phyloP scores from a whole-genome alignment of 768 basidiomycete genomes.

The Amanita pseudoporphyria region DNA sequence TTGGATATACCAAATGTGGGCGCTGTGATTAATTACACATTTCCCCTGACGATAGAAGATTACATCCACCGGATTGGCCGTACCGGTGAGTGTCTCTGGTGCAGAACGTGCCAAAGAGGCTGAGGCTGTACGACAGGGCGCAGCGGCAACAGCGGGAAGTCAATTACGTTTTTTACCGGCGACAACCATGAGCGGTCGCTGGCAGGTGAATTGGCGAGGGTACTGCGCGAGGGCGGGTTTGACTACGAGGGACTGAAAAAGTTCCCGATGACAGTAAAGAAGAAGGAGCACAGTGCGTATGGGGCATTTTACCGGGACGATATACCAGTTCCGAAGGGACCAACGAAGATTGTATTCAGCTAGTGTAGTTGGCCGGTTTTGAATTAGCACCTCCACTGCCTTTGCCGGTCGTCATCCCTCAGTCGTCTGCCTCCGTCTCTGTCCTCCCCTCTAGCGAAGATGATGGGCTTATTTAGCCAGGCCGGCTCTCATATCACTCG shows the following conservation, averaged over 20 bases:
- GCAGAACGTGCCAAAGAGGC: conserved; percentile 3
- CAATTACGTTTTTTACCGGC: conserved; percentile 96
- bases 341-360: conserved; percentile 74
- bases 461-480: conserved; percentile 77
- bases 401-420: neutral
- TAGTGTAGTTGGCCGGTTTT: conserved; percentile 8
- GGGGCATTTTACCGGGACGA: conserved; percentile 79
- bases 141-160: conserved; percentile 82
- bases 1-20: conserved; percentile 96
- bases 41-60: conserved; percentile 92
- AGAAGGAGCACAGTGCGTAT: conserved; percentile 85
- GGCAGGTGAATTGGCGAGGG: conserved; percentile 89
- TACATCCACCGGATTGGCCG: conserved; percentile 87
- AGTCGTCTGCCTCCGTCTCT: neutral
- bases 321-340: conserved; percentile 45
- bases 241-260: conserved; percentile 67
- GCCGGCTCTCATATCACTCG: conserved; percentile 49
- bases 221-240: conserved; percentile 82
- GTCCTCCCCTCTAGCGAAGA: conserved; percentile 20
- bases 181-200: conserved; percentile 74
- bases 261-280: conserved; percentile 97
- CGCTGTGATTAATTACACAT: conserved; percentile 94
- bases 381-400: neutral
- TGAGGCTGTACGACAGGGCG: conserved; percentile 44
- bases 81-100: conserved; percentile 45